phyloP scores from a whole-genome alignment of 2,329 filamentous ascomycete genomes.

The Huntiella decipiens region DNA sequence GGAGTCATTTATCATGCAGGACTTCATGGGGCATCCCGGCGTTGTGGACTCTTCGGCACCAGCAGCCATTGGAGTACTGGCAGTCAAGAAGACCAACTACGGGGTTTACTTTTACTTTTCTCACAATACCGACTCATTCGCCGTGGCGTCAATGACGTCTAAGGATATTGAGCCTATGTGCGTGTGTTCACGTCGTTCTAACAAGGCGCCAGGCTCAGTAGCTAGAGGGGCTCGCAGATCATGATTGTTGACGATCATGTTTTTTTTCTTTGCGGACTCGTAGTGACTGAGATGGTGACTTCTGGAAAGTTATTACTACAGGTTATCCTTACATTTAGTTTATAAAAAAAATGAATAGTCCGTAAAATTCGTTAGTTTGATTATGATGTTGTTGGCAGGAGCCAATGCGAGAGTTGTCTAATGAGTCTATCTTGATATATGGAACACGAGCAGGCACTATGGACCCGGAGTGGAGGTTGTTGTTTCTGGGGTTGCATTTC shows the following conservation, averaged over 20 bases:
- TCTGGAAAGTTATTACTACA: not conserved
- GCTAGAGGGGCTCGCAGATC: conserved; percentile 35
- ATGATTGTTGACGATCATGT: not conserved
- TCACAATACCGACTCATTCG: conserved; percentile 84
- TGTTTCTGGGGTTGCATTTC: conserved; percentile 6
- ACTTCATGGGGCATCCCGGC: conserved; percentile 84
- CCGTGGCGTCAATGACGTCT: conserved; percentile 73
- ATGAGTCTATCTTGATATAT: not conserved
- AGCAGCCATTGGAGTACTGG: conserved; percentile 81
- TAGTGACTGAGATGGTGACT: too few species aligned
- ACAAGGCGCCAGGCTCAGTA: conserved; percentile 43
- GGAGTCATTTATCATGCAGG: conserved; percentile 58
- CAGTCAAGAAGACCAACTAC: conserved; percentile 61
- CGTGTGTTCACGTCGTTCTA: conserved; percentile 40
- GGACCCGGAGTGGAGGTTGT: conserved; percentile 33
- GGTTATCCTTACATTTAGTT: not conserved
- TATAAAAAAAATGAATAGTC: not conserved
- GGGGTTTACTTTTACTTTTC: conserved; percentile 81
- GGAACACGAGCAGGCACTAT: not conserved
- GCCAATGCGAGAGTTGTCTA: not conserved
- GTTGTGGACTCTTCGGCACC: conserved; percentile 60
- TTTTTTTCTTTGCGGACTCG: too few species aligned
- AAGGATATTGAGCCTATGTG: conserved; percentile 56
- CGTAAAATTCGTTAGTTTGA: conserved; percentile 2
- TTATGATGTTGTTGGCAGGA: not conserved